A percentile compares a stretch with the other conserved stretches of the same genome.
phyloP scores from a whole-genome alignment of 768 basidiomycete genomes.

The Chlorophyllum brunneum region DNA sequence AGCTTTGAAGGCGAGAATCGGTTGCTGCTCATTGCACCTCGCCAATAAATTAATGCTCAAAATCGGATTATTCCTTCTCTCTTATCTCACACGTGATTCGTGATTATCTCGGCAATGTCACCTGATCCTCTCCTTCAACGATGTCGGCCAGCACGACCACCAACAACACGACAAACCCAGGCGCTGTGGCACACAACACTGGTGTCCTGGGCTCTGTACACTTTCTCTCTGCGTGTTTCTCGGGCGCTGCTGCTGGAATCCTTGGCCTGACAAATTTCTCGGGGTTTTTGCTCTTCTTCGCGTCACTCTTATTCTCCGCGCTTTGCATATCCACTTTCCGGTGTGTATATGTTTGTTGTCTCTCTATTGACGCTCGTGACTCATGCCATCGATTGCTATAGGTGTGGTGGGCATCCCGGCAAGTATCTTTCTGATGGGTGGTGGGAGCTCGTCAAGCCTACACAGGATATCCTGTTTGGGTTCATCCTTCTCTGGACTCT shows the following conservation, averaged over 20 bases:
- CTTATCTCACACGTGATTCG: conserved; percentile 15
- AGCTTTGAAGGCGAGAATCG: conserved; percentile 3
- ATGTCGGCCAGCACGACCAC: conserved; percentile 13
- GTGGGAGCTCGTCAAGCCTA: conserved; percentile 72
- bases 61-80: conserved; percentile 15
- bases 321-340: conserved; percentile 53
- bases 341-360: neutral
- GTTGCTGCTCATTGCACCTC: neutral
- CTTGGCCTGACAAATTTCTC: conserved; percentile 83
- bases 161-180: conserved; percentile 45
- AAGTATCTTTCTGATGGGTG: conserved; percentile 64
- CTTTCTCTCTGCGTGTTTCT: conserved; percentile 79
- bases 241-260: conserved; percentile 85
- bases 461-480: conserved; percentile 87
- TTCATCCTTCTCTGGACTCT: conserved; percentile 94
- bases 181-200: conserved; percentile 59
- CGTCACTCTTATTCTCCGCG: conserved; percentile 65
- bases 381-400: conserved; percentile 23
- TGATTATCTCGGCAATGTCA: neutral
- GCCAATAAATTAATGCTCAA: conserved; percentile 1
- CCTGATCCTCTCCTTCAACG: neutral
- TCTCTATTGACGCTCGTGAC: neutral
- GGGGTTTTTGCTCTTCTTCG: conserved; percentile 77
- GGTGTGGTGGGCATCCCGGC: conserved; percentile 61
- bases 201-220: conserved; percentile 63